phyloP scores from a whole-genome alignment of 2,329 filamentous ascomycete genomes.

The Colletotrichum sp. region DNA sequence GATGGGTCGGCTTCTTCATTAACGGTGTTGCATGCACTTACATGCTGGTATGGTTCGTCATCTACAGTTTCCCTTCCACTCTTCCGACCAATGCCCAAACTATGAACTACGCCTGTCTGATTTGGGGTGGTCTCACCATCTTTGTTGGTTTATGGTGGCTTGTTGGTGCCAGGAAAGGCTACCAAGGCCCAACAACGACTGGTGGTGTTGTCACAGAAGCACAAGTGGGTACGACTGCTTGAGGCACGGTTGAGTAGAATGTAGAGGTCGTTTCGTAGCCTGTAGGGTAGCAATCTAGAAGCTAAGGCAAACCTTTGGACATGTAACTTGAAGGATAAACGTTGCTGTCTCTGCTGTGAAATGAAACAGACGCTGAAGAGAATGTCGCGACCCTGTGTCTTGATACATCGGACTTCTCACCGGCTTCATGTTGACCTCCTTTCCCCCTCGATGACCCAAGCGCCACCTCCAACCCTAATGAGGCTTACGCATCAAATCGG shows the following conservation, averaged over 20 bases:
- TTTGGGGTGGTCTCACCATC: slow-evolving; percentile 46
- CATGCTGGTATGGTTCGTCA: slow-evolving; percentile 64
- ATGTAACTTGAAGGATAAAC: neutral
- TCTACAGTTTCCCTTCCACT: slow-evolving; percentile 64
- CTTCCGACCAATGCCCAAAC: slow-evolving; percentile 47
- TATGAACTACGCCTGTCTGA: slow-evolving; percentile 59
- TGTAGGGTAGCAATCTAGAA: neutral
- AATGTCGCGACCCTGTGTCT: neutral
- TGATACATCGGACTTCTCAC: neutral
- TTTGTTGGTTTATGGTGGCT: slow-evolving; percentile 48
- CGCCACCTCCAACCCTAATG: neutral
- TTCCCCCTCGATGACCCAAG: neutral
- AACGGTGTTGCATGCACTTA: slow-evolving; percentile 60
- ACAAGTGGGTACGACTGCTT: neutral
- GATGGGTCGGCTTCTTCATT: slow-evolving; percentile 51
- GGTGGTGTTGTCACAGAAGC: slow-evolving; percentile 3
- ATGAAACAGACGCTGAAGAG: neutral
- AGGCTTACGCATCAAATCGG: neutral
- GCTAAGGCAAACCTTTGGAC: neutral
- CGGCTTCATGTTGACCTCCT: neutral
- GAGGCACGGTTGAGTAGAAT: neutral
- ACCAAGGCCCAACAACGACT: slow-evolving; percentile 23
- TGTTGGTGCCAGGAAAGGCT: slow-evolving; percentile 26
- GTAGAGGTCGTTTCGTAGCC: no score
- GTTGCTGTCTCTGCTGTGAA: neutral